Base-by-base conservation (phyloP, 331 rosid species). In the Arachis monticola region DNA sequence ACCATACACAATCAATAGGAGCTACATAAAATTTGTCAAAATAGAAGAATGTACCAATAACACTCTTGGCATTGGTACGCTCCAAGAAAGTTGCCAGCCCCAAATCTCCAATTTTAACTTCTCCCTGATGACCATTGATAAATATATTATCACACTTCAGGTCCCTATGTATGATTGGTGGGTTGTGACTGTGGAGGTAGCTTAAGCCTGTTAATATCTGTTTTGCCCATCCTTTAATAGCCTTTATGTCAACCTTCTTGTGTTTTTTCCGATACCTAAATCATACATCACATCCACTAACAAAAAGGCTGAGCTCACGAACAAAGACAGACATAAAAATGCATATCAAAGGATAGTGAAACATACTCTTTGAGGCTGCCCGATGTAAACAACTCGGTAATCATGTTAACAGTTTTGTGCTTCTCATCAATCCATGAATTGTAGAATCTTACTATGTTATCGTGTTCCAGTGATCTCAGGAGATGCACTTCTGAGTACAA, bases 301-400 rank as follows among this genome's bases (percentile, higher is more conserved):
- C 72, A 56, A 45, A 59, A 64, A 45, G 79, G 81, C 57, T 52
- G 79, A 75, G 57, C 69, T 83, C 82, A 44, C 51, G 8, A 60
- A 42, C 50, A 64, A 80, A 69, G 38, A 17, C 7, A 56, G 12
- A 66, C 8, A 56, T 66, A 61, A 62, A 0, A n/a, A 62, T 8
- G 67, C 47, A 60, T 59, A 53, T 1, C 57, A 41, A 47, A 70
- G 67, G 80, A 42, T 55, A 56, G 10, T 30, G 60, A 45, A 88
- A 88, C 97, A 56, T 87, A 93, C 97, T 85, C 89, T 83, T 84
- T 88, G 74, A 93, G 91, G 84, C 84, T 90, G 56, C 98, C 98
- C 66, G 96, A 89, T 30, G 93, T 87, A 82, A 93, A 93, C 74
- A 93, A 82, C 88, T 90, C 98, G 0, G 98, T 93, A 45, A 93